Conservation (phyloP, 768 basidiomycete genomes). For the Suillus occidentalis region DNA sequence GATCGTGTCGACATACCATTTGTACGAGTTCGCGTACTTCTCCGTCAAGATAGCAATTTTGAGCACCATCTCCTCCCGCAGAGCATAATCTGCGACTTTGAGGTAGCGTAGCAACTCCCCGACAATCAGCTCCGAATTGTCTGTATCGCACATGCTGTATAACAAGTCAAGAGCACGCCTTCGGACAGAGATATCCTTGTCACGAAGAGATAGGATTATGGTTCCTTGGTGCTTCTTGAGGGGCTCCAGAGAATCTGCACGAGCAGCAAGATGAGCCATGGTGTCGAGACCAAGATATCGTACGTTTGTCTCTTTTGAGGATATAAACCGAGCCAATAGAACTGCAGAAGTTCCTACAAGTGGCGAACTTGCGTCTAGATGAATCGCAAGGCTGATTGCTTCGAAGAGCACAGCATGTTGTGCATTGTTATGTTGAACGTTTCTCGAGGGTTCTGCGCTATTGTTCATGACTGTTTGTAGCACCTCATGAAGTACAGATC, state of each 20-base stretch:
- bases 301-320: constrained; percentile 98
- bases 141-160: constrained; percentile 99
- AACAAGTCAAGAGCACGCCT: constrained; percentile 91
- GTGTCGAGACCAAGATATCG: constrained; percentile 96
- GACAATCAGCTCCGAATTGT: constrained; percentile 94
- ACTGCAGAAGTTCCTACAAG: constrained; percentile 87
- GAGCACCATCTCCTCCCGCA: constrained; percentile 98
- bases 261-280: constrained; percentile 96
- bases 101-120: constrained; percentile 93
- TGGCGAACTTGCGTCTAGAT: constrained; percentile 87
- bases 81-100: constrained; percentile 92
- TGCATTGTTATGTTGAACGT: constrained; percentile 98
- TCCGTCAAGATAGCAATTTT: constrained; percentile 99
- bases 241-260: constrained; percentile 85
- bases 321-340: constrained; percentile 92
- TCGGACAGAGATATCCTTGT: constrained; percentile 96
- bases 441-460: constrained; percentile 85
- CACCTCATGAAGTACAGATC: constrained; percentile 74
- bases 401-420: constrained; percentile 98
- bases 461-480: constrained; percentile 90
- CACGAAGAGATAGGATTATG: constrained; percentile 90
- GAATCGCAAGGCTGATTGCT: constrained; percentile 94
- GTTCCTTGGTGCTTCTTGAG: constrained; percentile 96
- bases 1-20: constrained; percentile 99
- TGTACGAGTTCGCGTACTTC: constrained; percentile 95